Conservation (phyloP, 352 stramenopile species). For the Salisapilia sapeloensis region DNA sequence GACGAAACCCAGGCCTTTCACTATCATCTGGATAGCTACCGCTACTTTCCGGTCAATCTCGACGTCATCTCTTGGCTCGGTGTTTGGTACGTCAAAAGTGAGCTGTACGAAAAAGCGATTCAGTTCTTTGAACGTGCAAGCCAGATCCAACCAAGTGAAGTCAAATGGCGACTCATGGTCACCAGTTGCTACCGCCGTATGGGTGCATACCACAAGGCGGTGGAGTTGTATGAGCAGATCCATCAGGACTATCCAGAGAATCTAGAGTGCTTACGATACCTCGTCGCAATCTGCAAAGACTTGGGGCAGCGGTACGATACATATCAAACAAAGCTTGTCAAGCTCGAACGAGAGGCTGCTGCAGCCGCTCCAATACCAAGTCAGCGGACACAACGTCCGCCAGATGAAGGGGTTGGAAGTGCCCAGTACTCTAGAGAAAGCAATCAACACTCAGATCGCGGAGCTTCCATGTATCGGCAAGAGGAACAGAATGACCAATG, state of each 20-base stretch:
- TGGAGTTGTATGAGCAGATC: conserved; percentile 90
- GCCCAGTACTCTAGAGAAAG: too few relatives aligned
- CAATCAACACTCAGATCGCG: conserved; percentile 1
- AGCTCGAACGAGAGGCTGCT: conserved; percentile 65
- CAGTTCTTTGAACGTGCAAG: conserved; percentile 91
- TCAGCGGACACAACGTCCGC: conserved; percentile 3
- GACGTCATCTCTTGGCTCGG: conserved; percentile 94
- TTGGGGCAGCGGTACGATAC: conserved; percentile 83
- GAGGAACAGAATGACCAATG: conserved; percentile 8
- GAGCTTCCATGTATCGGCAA: conserved; percentile 2
- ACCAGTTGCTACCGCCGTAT: conserved; percentile 92
- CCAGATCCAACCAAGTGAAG: conserved; percentile 89
- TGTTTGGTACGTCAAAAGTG: conserved; percentile 93
- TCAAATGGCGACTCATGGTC: conserved; percentile 96
- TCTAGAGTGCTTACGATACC: conserved; percentile 80
- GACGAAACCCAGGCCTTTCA: conserved; percentile 91
- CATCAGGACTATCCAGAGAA: conserved; percentile 90
- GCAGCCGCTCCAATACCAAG: conserved; percentile 16
- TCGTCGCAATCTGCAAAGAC: conserved; percentile 91
- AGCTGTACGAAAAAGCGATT: conserved; percentile 94
- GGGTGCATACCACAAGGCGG: conserved; percentile 83
- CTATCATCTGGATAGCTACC: conserved; percentile 91
- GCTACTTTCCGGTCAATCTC: conserved; percentile 90
- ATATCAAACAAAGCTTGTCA: conserved; percentile 87
- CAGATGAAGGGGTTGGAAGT: not conserved